Conservation (phyloP, 164 flowering plant species). For the Magnolia kwangsiensis region DNA sequence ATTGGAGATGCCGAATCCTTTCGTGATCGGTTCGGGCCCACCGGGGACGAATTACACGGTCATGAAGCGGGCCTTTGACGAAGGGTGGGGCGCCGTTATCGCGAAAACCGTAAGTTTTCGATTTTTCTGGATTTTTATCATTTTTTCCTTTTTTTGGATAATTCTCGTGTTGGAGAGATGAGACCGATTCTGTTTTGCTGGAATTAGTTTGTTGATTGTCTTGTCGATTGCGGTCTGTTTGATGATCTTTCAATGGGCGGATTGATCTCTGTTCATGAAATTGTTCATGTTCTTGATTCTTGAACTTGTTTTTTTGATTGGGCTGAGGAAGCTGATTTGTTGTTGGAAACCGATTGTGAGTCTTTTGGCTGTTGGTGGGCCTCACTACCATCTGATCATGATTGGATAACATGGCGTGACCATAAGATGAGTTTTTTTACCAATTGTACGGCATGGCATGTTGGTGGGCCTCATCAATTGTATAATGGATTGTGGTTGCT, state of each 20-base stretch:
- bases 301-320: background rate
- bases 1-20: slow-evolving; percentile 88
- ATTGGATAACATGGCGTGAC: background rate
- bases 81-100: slow-evolving; percentile 99
- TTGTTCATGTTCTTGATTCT: background rate
- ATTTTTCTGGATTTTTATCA: slow-evolving; percentile 1
- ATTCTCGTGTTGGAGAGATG: background rate
- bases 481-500: no score
- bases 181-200: background rate
- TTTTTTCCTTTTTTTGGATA: background rate
- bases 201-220: background rate
- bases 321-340: background rate
- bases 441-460: no score
- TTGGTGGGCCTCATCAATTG: no score
- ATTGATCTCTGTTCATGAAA: background rate
- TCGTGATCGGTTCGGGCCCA: slow-evolving; percentile 98
- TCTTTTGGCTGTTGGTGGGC: background rate
- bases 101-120: slow-evolving; percentile 74
- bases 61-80: slow-evolving; percentile 97
- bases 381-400: background rate
- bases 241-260: background rate
- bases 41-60: slow-evolving; percentile 97
- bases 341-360: background rate
- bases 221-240: background rate
- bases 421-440: background rate